These are phyloP conservation scores for Aspergillus mulundensis DNA, from an alignment of 495 filamentous ascomycete genomes.

Conservation along the genomic window DNA sequence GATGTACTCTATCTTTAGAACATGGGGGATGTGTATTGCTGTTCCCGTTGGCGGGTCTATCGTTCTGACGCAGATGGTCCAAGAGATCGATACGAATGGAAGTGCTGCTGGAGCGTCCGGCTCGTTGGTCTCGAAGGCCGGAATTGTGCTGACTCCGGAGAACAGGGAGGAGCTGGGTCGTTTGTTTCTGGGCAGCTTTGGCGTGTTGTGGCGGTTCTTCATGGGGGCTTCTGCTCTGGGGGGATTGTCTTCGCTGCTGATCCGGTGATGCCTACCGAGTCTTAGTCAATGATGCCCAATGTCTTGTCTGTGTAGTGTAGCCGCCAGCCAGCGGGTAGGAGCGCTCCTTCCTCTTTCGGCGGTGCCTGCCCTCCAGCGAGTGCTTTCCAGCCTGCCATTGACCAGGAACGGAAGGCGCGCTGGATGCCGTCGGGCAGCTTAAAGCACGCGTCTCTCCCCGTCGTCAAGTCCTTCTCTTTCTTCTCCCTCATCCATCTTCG, in stretches of 20 bases:
- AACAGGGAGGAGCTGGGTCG: slow-evolving; percentile 15
- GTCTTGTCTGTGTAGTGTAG: too few relatives aligned
- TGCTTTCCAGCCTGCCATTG: not conserved
- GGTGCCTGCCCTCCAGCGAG: not conserved
- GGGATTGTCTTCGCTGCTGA: slow-evolving; percentile 10
- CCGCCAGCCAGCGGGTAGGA: too few relatives aligned
- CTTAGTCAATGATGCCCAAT: not conserved
- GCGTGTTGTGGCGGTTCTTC: slow-evolving; percentile 12
- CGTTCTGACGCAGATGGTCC: slow-evolving; percentile 47
- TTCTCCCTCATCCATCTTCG: not conserved
- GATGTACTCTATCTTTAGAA: slow-evolving; percentile 57
- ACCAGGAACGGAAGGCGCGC: not conserved
- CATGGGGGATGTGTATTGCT: slow-evolving; percentile 60
- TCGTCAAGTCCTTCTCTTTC: not conserved
- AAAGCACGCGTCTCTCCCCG: not conserved
- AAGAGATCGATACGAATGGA: slow-evolving; percentile 10
- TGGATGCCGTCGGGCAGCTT: not conserved
- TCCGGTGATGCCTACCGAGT: not conserved
- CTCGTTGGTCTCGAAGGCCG: not conserved
- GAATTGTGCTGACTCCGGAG: slow-evolving; percentile 49
- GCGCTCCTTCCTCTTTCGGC: not conserved
- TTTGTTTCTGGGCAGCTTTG: slow-evolving; percentile 8
- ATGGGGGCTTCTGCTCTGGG: slow-evolving; percentile 13
- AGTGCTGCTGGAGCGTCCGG: not conserved
- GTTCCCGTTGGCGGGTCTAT: slow-evolving; percentile 57